Conservation (phyloP, 148 eudicot genomes). For the Polygonum maritimum region DNA sequence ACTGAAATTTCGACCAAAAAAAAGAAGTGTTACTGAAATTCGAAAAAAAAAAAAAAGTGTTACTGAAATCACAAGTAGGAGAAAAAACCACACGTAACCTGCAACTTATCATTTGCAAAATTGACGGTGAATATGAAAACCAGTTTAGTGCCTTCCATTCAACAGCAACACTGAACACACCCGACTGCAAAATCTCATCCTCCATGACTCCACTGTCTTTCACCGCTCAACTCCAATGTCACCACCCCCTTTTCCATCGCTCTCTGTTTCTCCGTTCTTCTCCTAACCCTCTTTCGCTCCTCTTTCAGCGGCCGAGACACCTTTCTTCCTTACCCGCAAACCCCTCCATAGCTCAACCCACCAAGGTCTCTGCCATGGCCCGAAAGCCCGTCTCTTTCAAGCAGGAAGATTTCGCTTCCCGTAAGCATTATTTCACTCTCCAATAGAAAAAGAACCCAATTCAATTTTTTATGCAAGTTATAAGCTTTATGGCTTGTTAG, state of each 20-base stretch:
- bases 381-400: conserved; percentile 26
- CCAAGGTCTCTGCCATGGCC: conserved; percentile 35
- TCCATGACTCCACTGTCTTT: background rate
- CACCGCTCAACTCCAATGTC: conserved; percentile 1
- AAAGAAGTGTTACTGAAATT: no score
- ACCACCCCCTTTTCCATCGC: background rate
- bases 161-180: background rate
- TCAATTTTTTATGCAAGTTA: background rate
- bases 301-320: conserved; percentile 13
- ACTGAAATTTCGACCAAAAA: no score
- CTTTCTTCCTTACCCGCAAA: background rate
- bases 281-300: conserved; percentile 2
- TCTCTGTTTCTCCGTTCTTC: background rate
- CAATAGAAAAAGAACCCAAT: background rate
- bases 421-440: conserved; percentile 21
- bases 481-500: background rate
- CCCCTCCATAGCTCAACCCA: background rate
- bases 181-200: background rate
- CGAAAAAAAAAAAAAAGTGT: no score
- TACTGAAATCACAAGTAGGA: no score
- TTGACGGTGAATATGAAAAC: background rate
- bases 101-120: background rate
- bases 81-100: background rate
- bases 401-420: conserved; percentile 42
- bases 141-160: background rate